Percentiles rank a stretch among this genome's conserved stretches.
Conservation (phyloP, 2,329 filamentous ascomycete species). For the Ophiostoma populinum region DNA sequence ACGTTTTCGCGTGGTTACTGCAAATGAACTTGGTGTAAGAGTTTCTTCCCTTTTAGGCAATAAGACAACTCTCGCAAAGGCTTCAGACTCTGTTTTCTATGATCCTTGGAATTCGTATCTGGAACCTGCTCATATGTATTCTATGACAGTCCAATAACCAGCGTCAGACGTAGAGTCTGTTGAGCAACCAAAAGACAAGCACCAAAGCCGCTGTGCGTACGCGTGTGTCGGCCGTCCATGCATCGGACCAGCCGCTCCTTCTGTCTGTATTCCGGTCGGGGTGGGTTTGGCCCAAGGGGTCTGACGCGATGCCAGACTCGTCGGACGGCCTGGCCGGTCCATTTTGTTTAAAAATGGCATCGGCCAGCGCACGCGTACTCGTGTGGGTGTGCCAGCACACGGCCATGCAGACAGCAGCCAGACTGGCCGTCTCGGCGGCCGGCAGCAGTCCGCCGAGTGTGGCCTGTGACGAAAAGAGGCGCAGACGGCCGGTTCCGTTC, state of each 20-base stretch:
- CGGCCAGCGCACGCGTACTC: neutral
- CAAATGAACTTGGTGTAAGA: no score
- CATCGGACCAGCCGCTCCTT: neutral
- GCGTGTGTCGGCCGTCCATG: neutral
- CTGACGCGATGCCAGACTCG: neutral
- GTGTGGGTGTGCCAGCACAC: constrained; percentile 1
- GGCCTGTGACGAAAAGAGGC: constrained; percentile 8
- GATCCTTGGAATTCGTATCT: no score
- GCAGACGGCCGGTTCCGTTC: constrained; percentile 35
- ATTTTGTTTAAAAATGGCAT: neutral
- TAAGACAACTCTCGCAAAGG: no score
- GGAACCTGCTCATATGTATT: no score
- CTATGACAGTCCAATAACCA: no score
- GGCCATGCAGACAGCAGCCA: neutral
- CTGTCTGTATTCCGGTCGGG: neutral
- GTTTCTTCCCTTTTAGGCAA: no score
- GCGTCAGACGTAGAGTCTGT: constrained; percentile 1
- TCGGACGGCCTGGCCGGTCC: neutral
- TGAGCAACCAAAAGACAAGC: constrained; percentile 1
- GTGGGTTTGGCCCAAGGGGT: neutral
- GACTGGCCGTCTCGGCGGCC: constrained; percentile 1
- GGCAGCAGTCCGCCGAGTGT: neutral
- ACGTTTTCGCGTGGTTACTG: no score
- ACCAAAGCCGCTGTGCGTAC: neutral
- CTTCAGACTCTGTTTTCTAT: no score